Percentiles rank a stretch among this genome's conserved stretches.
These are phyloP conservation scores for Nyctanthes arbortristis DNA, from an alignment of 257 asterid species.

Conservation along the genomic window DNA sequence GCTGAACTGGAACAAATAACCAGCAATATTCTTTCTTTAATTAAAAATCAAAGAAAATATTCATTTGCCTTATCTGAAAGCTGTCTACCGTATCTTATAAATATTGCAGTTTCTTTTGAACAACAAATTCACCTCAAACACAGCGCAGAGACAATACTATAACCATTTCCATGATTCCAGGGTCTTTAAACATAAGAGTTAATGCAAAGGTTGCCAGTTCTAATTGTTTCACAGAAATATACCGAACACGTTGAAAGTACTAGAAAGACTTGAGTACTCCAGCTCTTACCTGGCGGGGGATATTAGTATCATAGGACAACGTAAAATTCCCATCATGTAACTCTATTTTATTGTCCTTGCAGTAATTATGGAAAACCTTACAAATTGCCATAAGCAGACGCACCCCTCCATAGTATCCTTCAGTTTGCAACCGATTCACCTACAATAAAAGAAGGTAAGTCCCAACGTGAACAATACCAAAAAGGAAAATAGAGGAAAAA, in stretches of 20 bases:
- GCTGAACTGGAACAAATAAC: neutral
- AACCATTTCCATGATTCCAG: neutral
- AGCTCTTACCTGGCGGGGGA: constrained; percentile 81
- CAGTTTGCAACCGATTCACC: constrained; percentile 76
- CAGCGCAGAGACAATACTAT: neutral
- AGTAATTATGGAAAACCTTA: constrained; percentile 58
- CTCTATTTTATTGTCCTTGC: constrained; percentile 58
- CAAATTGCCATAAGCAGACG: constrained; percentile 87
- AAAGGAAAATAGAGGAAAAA: constrained; percentile 5
- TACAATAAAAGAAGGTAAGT: constrained; percentile 29
- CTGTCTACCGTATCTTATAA: neutral
- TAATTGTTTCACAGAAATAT: too few relatives aligned
- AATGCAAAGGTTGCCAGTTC: neutral
- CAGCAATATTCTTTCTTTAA: neutral
- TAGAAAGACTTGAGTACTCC: neutral
- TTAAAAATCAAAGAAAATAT: neutral
- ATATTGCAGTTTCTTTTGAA: neutral
- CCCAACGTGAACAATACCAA: constrained; percentile 13
- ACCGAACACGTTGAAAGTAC: neutral
- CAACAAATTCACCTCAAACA: neutral
- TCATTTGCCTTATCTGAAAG: neutral
- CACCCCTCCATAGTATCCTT: constrained; percentile 96
- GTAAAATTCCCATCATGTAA: constrained; percentile 60
- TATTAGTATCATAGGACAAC: constrained; percentile 80
- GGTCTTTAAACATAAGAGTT: neutral